Evolutionary conservation across 1,284 basidiomycete genomes (phyloP).

Genomic region (Ustilago hordei): DNA sequence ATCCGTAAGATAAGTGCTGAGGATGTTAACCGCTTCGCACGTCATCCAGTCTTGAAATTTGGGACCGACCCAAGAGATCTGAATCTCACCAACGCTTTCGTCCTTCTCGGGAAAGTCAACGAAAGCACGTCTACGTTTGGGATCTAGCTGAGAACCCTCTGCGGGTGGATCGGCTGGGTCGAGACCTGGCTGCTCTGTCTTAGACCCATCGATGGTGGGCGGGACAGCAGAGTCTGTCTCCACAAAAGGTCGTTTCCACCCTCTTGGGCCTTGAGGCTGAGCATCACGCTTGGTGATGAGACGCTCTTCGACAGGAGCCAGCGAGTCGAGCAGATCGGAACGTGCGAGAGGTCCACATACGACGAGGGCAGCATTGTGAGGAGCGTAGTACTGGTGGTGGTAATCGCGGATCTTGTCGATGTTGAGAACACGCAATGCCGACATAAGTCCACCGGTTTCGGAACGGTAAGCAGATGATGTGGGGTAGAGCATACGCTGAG

Average conservation of each 20-base stretch:
- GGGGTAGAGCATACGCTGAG: conserved; percentile 79
- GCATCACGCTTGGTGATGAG: conserved; percentile 53
- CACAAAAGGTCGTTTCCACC: conserved; percentile 94
- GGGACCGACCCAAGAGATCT: conserved; percentile 84
- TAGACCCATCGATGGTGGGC: conserved; percentile 70
- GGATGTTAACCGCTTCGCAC: conserved; percentile 84
- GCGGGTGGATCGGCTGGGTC: conserved; percentile 59
- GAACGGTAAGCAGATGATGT: conserved; percentile 88
- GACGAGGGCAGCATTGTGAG: conserved; percentile 90
- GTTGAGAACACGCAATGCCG: conserved; percentile 84
- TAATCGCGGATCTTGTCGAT: conserved; percentile 90
- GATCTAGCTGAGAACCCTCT: conserved; percentile 33
- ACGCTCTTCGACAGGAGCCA: conserved; percentile 68
- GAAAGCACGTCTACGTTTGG: conserved; percentile 72
- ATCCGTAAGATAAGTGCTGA: conserved; percentile 86
- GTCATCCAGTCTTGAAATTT: conserved; percentile 80
- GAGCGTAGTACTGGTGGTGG: conserved; percentile 90
- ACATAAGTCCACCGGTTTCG: conserved; percentile 97
- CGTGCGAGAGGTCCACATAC: conserved; percentile 81
- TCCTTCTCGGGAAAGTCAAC: conserved; percentile 98
- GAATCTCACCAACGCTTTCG: conserved; percentile 89
- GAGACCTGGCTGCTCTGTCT: conserved; percentile 48
- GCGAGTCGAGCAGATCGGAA: conserved; percentile 75
- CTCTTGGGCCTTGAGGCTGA: conserved; percentile 78
- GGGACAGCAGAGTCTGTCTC: conserved; percentile 83